Percentiles rank a stretch among this genome's conserved stretches.
phyloP scores from a whole-genome alignment of 1,139 yeast species.

The Blastobotrys capitulatus region DNA sequence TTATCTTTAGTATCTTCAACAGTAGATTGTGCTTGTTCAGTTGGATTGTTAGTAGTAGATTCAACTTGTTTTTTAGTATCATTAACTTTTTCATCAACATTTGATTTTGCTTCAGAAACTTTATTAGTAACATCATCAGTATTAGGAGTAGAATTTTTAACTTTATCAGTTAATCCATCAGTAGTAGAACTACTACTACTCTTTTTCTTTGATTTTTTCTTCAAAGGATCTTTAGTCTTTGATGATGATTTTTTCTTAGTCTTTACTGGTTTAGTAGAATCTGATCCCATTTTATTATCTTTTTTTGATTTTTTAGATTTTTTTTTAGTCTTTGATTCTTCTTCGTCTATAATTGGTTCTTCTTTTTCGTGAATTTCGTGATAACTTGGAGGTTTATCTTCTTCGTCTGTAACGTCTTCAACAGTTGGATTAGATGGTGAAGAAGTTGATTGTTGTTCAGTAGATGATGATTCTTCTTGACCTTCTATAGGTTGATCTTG shows the following conservation, averaged over 20 bases:
- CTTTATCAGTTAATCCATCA: background rate
- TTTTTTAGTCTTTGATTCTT: background rate
- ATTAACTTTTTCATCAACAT: background rate
- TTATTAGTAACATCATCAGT: background rate
- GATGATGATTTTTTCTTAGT: background rate
- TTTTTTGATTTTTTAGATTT: background rate
- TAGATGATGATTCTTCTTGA: no score
- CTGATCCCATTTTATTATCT: no score
- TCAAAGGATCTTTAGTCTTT: background rate
- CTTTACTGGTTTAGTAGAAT: background rate
- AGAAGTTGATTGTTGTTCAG: background rate
- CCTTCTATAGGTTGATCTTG: background rate
- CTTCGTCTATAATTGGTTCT: background rate
- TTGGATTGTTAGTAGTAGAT: background rate
- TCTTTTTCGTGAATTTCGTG: background rate
- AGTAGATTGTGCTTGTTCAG: background rate
- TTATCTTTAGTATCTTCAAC: background rate
- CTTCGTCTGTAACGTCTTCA: background rate
- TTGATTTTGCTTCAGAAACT: background rate
- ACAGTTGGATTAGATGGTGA: background rate
- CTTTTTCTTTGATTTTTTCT: background rate
- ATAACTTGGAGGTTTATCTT: conserved; percentile 1
- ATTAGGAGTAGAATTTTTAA: background rate
- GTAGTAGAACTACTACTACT: background rate
- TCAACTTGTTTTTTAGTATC: background rate